phyloP scores from a whole-genome alignment of 257 asterid genomes.

The Plantago elongata region DNA sequence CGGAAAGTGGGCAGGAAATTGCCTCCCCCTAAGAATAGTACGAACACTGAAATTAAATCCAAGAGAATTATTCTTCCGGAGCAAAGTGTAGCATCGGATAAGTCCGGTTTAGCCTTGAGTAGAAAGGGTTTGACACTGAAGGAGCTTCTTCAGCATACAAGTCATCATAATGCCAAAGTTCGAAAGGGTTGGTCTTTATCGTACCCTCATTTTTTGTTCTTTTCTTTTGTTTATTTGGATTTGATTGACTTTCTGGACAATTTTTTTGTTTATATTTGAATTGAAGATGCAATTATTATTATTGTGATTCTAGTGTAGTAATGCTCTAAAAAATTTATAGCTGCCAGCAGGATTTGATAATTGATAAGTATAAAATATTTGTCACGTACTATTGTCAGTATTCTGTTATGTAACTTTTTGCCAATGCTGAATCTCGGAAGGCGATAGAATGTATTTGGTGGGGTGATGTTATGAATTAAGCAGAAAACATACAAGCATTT shows the following conservation, averaged over 20 bases:
- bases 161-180: constrained; percentile 87
- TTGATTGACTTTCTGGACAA: too few relatives aligned
- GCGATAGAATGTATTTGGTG: too few relatives aligned
- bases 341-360: background rate
- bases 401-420: background rate
- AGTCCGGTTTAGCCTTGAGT: constrained; percentile 74
- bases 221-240: too few relatives aligned
- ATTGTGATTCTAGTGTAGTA: background rate
- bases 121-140: constrained; percentile 81
- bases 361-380: background rate
- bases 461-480: too few relatives aligned
- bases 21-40: constrained; percentile 91
- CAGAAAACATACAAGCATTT: background rate
- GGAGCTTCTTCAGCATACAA: constrained; percentile 94
- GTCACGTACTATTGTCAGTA: background rate
- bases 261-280: too few relatives aligned
- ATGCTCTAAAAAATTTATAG: background rate
- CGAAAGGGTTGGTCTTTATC: constrained; percentile 52
- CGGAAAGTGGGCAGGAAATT: constrained; percentile 86
- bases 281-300: too few relatives aligned
- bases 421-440: background rate
- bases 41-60: constrained; percentile 75
- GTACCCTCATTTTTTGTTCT: background rate
- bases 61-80: constrained; percentile 88
- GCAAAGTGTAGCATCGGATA: constrained; percentile 82